phyloP scores from a whole-genome alignment of 331 rosid species.

The Saraca asoca region DNA sequence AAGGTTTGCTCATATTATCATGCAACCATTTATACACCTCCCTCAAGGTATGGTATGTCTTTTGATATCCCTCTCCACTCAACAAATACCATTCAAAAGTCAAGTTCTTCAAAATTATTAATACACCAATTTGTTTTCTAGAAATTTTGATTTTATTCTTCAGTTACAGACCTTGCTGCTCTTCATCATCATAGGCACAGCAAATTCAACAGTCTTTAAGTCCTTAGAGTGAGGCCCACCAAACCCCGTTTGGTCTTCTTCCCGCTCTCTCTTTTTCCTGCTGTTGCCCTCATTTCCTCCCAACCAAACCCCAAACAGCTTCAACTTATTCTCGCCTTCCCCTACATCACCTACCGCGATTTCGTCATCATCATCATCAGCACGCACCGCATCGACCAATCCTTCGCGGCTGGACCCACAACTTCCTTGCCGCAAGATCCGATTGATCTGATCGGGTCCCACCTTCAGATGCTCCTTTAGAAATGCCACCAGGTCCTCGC shows the following conservation, averaged over 20 bases:
- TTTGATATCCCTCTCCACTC: too few species aligned
- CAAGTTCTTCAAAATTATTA: too few species aligned
- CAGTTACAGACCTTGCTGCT: slow-evolving; percentile 61
- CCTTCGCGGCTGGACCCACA: slow-evolving; percentile 37
- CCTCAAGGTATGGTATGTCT: too few species aligned
- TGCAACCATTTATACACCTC: too few species aligned
- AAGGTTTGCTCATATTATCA: too few species aligned
- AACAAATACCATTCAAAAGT: too few species aligned
- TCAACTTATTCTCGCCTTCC: slow-evolving; percentile 44
- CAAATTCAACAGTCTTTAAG: slow-evolving; percentile 49
- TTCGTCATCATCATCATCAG: slow-evolving; percentile 23
- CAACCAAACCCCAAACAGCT: slow-evolving; percentile 94
- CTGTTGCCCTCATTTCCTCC: slow-evolving; percentile 39
- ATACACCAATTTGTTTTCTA: background rate
- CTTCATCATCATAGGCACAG: slow-evolving; percentile 37
- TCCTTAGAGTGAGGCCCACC: slow-evolving; percentile 49
- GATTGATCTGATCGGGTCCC: slow-evolving; percentile 70
- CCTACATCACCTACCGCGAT: slow-evolving; percentile 35
- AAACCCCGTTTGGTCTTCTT: slow-evolving; percentile 54
- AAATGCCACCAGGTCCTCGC: slow-evolving; percentile 65
- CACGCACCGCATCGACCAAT: background rate
- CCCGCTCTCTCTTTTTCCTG: slow-evolving; percentile 52
- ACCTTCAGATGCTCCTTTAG: slow-evolving; percentile 60
- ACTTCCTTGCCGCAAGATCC: slow-evolving; percentile 52
- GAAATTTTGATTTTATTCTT: background rate